Evolutionary conservation across 495 filamentous ascomycete genomes (phyloP).

Genomic region (Ascodesmis nigricans): DNA sequence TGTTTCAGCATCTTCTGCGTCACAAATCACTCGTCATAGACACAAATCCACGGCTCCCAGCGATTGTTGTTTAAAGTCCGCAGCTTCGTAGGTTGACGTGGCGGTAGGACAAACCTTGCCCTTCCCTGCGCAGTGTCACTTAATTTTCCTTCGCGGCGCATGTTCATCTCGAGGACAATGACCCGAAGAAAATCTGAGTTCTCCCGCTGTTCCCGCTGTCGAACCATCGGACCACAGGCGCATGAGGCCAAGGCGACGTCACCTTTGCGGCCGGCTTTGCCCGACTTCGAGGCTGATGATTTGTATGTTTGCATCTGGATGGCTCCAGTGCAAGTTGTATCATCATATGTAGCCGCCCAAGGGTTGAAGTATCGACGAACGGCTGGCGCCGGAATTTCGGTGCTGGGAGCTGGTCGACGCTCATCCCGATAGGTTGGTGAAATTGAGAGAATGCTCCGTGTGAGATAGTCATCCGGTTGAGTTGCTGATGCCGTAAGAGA

Average conservation of each 20-base stretch:
- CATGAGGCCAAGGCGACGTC: conserved; percentile 19
- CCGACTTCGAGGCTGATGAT: conserved; percentile 24
- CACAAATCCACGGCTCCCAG: not conserved
- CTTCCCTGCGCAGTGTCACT: conserved; percentile 62
- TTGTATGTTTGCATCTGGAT: conserved; percentile 78
- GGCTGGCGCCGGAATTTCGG: conserved; percentile 61
- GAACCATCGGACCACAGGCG: conserved; percentile 29
- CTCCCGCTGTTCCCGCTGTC: conserved; percentile 75
- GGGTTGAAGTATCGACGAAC: conserved; percentile 85
- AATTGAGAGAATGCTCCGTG: conserved; percentile 60
- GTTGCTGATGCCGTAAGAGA: conserved; percentile 37
- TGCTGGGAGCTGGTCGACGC: conserved; percentile 53
- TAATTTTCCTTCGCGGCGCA: conserved; percentile 78
- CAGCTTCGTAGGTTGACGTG: conserved; percentile 33
- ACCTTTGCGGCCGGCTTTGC: conserved; percentile 23
- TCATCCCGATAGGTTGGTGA: conserved; percentile 72
- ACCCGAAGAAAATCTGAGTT: conserved; percentile 87
- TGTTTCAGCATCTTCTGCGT: not conserved
- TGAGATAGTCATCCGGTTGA: conserved; percentile 73
- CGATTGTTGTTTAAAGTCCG: not conserved
- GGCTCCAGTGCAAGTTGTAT: conserved; percentile 53
- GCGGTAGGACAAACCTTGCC: conserved; percentile 71
- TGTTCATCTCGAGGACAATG: conserved; percentile 91
- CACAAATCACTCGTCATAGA: not conserved
- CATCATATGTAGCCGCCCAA: conserved; percentile 40